phyloP scores from a whole-genome alignment of 768 basidiomycete genomes.

The Kwoniella sp. region DNA sequence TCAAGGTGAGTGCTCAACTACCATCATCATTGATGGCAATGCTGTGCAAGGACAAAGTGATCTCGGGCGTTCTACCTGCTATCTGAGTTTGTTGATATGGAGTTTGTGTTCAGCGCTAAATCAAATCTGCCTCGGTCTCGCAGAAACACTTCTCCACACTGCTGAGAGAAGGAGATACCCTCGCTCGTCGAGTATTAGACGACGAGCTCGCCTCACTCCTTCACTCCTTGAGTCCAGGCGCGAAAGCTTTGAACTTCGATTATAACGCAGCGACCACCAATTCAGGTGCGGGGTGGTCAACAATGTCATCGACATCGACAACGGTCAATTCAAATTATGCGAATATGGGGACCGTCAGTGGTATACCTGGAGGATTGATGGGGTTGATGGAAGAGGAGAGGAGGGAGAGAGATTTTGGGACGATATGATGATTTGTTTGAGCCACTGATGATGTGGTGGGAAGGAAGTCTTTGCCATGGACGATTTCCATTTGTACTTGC shows the following conservation, averaged over 20 bases:
- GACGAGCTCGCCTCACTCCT: constrained; percentile 38
- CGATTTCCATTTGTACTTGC: no score
- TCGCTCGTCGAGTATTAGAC: constrained; percentile 40
- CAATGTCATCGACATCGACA: background rate
- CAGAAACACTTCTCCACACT: constrained; percentile 47
- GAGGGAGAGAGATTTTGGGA: constrained; percentile 23
- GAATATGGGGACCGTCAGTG: constrained; percentile 10
- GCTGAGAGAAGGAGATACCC: constrained; percentile 41
- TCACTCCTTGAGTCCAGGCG: constrained; percentile 23
- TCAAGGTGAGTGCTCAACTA: constrained; percentile 40
- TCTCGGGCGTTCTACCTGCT: no score
- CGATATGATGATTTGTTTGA: constrained; percentile 6
- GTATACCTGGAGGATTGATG: constrained; percentile 7
- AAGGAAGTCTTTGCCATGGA: no score
- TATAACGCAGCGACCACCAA: constrained; percentile 7
- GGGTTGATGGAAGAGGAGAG: constrained; percentile 18
- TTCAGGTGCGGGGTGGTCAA: constrained; percentile 13
- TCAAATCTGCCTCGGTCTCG: background rate
- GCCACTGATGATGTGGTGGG: no score
- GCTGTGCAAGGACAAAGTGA: no score
- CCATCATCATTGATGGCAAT: no score
- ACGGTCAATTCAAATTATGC: background rate
- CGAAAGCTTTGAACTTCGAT: constrained; percentile 39
- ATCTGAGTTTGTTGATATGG: no score
- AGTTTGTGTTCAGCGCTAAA: no score